Evolutionary conservation across 495 filamentous ascomycete genomes (phyloP).

Genomic region (Alectoria sarmentosa): DNA sequence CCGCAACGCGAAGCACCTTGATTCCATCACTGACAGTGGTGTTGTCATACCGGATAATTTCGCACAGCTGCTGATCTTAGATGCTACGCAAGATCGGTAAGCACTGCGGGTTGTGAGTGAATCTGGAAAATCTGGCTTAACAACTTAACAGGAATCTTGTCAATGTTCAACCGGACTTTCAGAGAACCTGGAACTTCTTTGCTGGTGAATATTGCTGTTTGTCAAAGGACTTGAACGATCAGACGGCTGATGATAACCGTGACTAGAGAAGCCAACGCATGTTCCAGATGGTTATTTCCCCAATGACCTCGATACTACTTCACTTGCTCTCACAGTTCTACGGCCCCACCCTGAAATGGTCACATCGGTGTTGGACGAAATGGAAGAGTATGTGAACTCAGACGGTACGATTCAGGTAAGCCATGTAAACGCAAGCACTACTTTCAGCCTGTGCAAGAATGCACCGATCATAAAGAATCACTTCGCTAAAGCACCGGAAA

Average conservation of each 20-base stretch:
- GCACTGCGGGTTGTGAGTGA: neutral
- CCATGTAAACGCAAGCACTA: neutral
- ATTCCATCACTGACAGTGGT: conserved; percentile 13
- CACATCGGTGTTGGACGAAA: conserved; percentile 4
- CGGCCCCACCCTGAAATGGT: conserved; percentile 5
- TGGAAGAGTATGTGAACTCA: conserved; percentile 1
- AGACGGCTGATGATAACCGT: neutral
- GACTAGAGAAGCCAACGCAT: neutral
- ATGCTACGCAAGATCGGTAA: conserved; percentile 8
- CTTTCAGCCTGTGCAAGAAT: neutral
- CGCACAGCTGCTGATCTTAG: conserved; percentile 7
- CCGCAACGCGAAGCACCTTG: conserved; percentile 18
- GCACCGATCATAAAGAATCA: neutral
- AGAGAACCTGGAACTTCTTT: conserved; percentile 9
- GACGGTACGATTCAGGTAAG: conserved; percentile 9
- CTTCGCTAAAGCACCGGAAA: neutral
- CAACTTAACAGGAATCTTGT: conserved; percentile 1
- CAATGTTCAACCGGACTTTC: neutral
- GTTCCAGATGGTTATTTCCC: neutral
- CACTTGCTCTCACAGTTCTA: conserved; percentile 1
- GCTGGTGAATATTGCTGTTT: neutral
- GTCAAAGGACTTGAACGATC: neutral
- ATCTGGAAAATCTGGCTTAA: neutral
- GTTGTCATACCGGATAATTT: conserved; percentile 2
- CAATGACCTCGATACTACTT: conserved; percentile 10